Evolutionary conservation across 192 early-diverging fungal species (phyloP).

Genomic region (Backusella luteola): DNA sequence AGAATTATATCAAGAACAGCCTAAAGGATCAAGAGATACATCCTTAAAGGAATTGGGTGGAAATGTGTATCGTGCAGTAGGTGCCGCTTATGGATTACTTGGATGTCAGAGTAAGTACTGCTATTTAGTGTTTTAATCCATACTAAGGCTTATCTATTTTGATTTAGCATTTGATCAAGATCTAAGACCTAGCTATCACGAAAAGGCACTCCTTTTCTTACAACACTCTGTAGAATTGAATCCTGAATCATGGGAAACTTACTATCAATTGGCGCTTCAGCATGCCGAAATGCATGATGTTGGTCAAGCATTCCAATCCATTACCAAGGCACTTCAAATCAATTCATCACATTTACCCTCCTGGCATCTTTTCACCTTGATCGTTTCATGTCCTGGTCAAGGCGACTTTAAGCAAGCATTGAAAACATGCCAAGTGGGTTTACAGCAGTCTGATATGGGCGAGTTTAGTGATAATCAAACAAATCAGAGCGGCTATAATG

Average conservation of each 20-base stretch:
- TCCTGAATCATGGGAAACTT: slow-evolving; percentile 52
- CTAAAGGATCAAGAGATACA: neutral
- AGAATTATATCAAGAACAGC: slow-evolving; percentile 10
- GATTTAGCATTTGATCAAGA: slow-evolving; percentile 58
- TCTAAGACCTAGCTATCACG: slow-evolving; percentile 59
- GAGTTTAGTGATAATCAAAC: neutral
- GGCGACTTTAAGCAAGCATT: slow-evolving; percentile 64
- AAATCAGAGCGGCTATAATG: slow-evolving; percentile 33
- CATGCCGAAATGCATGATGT: slow-evolving; percentile 66
- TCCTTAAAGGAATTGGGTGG: slow-evolving; percentile 2
- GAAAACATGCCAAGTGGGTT: slow-evolving; percentile 61
- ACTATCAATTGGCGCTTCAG: slow-evolving; percentile 70
- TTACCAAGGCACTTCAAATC: slow-evolving; percentile 54
- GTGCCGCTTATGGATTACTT: slow-evolving; percentile 38
- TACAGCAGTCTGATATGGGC: slow-evolving; percentile 50
- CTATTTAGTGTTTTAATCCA: neutral
- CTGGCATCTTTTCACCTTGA: slow-evolving; percentile 73
- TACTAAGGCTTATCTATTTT: neutral
- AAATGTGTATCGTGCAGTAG: slow-evolving; percentile 29
- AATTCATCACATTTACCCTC: slow-evolving; percentile 59
- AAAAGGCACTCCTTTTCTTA: slow-evolving; percentile 54
- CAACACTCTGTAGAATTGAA: slow-evolving; percentile 48
- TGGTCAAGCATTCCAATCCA: slow-evolving; percentile 48
- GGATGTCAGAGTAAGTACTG: slow-evolving; percentile 38
- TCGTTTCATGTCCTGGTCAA: slow-evolving; percentile 58